Evolutionary conservation across 23 red algal species (phyloP).

Genomic region (Chondrus crispus): DNA sequence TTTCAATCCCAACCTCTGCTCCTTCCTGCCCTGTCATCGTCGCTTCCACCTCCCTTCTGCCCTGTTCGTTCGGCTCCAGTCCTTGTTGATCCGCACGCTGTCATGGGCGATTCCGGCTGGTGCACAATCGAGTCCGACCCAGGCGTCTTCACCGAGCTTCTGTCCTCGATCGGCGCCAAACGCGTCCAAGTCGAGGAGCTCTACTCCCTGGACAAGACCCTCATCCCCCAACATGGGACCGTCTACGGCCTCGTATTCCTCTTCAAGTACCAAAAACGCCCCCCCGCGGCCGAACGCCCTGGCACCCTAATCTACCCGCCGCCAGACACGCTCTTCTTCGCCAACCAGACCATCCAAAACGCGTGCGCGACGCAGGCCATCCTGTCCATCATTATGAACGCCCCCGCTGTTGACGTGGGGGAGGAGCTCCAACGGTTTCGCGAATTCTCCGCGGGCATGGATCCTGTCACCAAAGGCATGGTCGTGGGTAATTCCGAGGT

Average conservation of each 20-base stretch:
- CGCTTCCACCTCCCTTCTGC: no score
- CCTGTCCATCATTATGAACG: constrained; percentile 84
- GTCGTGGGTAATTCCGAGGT: constrained; percentile 71
- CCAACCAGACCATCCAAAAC: constrained; percentile 86
- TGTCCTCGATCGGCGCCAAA: constrained; percentile 66
- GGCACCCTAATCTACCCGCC: constrained; percentile 9
- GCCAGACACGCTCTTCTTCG: constrained; percentile 70
- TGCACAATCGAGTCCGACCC: constrained; percentile 92
- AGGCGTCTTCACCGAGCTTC: constrained; percentile 81
- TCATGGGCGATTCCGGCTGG: constrained; percentile 63
- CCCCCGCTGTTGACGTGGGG: constrained; percentile 47
- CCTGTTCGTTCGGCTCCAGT: no score
- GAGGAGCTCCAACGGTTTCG: constrained; percentile 51
- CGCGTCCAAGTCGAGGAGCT: constrained; percentile 90
- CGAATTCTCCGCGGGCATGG: constrained; percentile 70
- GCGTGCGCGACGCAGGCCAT: constrained; percentile 93
- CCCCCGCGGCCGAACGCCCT: not conserved
- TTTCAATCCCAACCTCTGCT: no score
- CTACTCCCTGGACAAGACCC: constrained; percentile 56
- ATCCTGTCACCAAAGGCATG: constrained; percentile 72
- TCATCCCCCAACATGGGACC: constrained; percentile 1
- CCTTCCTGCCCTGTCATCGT: no score
- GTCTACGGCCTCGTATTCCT: constrained; percentile 90
- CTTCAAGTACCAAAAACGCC: constrained; percentile 82
- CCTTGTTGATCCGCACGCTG: no score